Conservation (phyloP, 108 stramenopile genomes). For the Thalassiosira profunda region DNA sequence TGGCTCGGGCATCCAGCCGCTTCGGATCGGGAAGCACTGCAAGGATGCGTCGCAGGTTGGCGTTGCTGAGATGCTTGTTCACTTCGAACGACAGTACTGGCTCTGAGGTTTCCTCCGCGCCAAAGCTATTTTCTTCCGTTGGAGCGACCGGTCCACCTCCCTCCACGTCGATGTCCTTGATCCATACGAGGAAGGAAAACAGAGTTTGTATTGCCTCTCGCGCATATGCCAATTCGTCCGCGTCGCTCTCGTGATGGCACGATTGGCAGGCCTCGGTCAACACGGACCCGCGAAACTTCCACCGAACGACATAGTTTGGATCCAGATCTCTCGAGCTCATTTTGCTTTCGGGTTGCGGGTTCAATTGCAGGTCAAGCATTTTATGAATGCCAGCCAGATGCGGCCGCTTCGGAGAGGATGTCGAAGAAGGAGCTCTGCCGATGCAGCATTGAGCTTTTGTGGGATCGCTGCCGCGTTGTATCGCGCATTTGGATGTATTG, state of each 20-base stretch:
- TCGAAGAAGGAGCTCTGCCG: slow-evolving; percentile 33
- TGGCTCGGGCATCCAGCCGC: slow-evolving; percentile 40
- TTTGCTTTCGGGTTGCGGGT: slow-evolving; percentile 1
- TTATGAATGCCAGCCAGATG: slow-evolving; percentile 45
- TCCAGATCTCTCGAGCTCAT: not conserved
- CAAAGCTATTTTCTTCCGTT: not conserved
- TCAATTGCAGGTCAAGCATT: slow-evolving; percentile 29
- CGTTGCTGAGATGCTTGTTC: slow-evolving; percentile 36
- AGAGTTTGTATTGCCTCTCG: slow-evolving; percentile 33
- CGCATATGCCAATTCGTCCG: slow-evolving; percentile 29
- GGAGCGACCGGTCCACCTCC: too few species aligned
- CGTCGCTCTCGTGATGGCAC: not conserved
- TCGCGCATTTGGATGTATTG: slow-evolving; percentile 42
- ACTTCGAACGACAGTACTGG: slow-evolving; percentile 38
- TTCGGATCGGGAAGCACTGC: slow-evolving; percentile 38
- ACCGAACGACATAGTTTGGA: slow-evolving; percentile 28
- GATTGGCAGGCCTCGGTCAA: slow-evolving; percentile 41
- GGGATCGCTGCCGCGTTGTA: slow-evolving; percentile 29
- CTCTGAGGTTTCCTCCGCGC: not conserved
- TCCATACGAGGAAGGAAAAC: slow-evolving; percentile 40
- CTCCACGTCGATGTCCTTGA: slow-evolving; percentile 31
- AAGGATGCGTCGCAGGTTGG: slow-evolving; percentile 33
- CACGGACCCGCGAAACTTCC: slow-evolving; percentile 46
- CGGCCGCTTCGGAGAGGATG: slow-evolving; percentile 28
- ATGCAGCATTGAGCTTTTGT: slow-evolving; percentile 36